Percentiles rank a stretch among this genome's conserved stretches.
These are phyloP conservation scores for Salicornia ramosissima DNA, from an alignment of 148 eudicot species.

Conservation along the genomic window DNA sequence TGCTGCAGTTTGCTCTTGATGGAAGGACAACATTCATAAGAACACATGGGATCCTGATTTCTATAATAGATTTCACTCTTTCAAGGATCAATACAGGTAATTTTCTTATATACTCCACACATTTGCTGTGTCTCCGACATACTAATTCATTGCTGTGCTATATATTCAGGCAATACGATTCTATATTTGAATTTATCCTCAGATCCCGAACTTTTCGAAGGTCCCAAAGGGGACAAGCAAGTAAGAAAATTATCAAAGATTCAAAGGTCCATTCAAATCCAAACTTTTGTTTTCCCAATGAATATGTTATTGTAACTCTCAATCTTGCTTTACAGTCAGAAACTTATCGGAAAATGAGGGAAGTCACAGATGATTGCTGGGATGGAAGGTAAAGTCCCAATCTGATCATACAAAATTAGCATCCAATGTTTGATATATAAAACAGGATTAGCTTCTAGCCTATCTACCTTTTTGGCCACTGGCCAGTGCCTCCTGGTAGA, in stretches of 20 bases:
- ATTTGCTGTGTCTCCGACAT: constrained; percentile 7
- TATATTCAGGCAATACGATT: constrained; percentile 66
- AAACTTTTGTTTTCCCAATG: neutral
- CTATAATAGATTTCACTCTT: constrained; percentile 91
- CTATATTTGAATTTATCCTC: constrained; percentile 78
- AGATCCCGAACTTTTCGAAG: constrained; percentile 91
- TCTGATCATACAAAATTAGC: neutral
- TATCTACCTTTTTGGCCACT: too few relatives aligned
- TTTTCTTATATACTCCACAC: constrained; percentile 3
- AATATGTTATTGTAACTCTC: constrained; percentile 10
- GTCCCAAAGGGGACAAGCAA: constrained; percentile 87
- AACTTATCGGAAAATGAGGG: constrained; percentile 87
- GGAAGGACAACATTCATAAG: constrained; percentile 47
- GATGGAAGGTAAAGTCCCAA: constrained; percentile 68
- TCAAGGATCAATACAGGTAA: constrained; percentile 88
- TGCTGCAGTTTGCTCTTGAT: constrained; percentile 56
- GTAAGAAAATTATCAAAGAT: constrained; percentile 57
- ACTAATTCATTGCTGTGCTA: constrained; percentile 7
- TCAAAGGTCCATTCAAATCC: neutral
- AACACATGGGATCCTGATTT: constrained; percentile 62
- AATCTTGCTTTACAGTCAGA: constrained; percentile 56
- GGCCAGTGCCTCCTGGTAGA: too few relatives aligned
- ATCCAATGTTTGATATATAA: neutral
- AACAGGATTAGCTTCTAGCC: too few relatives aligned
- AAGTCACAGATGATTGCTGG: constrained; percentile 86